Base-by-base conservation (phyloP, 2,329 filamentous ascomycete species). In the Pyrenochaeta sp. region DNA sequence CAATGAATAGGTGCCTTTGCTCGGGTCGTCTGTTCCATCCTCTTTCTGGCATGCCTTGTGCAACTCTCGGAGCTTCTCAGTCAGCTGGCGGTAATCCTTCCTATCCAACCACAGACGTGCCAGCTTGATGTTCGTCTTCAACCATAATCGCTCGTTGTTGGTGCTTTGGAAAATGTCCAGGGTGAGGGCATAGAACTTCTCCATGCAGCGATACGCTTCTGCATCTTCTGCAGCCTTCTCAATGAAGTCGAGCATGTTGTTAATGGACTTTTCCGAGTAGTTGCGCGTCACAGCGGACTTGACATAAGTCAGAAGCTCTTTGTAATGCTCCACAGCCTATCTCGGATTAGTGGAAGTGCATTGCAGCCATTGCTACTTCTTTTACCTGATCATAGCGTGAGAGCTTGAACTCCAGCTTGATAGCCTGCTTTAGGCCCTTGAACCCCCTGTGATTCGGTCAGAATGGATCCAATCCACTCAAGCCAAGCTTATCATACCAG, bases 191-290 rank as follows among this genome's bases (percentile, higher is more conserved):
- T 97, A 99, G 77, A 99, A 96, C 54, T 90, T 83, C 70, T 96
- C 93, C 85, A 97, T 95, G 72, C 87, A 93, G 52, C 83, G 79
- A 63, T 87, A 88, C 17, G 88, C 86, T 29, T 85, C 83, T 6
- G 85, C 82, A 48, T 85, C 81, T 53, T 87, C 84, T 44, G 87
- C 86, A 26, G 87, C 89, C 74, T 96, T 97, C 72, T 97, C 93
- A 56, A 99, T 94, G 69, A 88, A 96, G 75, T 97, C 94, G 32
- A 99, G 85, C 87, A 99, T 96, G 72, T 96, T 97, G 76, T 97
- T 97, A 77, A 99, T 96, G 9, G 93, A 97, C 72, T 97, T 97
- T 73, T 99, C 94, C 1, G 94, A 96, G 74, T 97, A 97, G 74
- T 97, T 99, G 52, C 94, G 86, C 27, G 94, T 97, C 32, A 99